Conservation (phyloP, 345 rosid species). For the Iberis pinnata region DNA sequence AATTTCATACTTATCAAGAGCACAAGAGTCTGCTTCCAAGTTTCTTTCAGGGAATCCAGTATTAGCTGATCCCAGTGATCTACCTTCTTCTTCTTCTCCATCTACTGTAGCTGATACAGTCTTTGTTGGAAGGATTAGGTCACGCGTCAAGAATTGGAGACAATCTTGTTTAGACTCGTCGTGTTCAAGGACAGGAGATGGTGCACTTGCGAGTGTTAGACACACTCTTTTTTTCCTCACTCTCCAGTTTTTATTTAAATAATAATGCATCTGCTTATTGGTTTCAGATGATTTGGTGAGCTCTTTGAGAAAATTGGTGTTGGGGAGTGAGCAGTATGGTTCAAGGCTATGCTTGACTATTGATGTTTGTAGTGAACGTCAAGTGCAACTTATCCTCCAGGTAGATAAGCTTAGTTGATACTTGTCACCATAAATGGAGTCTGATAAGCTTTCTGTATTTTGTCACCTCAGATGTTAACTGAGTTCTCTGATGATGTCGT, state of each 20-base stretch:
- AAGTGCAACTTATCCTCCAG: slow-evolving; percentile 61
- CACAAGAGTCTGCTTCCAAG: slow-evolving; percentile 65
- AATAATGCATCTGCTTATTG: slow-evolving; percentile 5
- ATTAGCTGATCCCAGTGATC: slow-evolving; percentile 23
- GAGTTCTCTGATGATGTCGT: slow-evolving; percentile 59
- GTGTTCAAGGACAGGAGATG: slow-evolving; percentile 35
- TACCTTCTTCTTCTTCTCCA: slow-evolving; percentile 45
- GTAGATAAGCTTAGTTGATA: slow-evolving; percentile 31
- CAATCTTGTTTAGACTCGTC: slow-evolving; percentile 39
- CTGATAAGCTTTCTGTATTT: not conserved
- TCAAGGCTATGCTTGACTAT: slow-evolving; percentile 70
- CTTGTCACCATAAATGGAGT: not conserved
- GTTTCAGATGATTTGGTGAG: slow-evolving; percentile 47
- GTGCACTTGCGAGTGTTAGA: slow-evolving; percentile 38
- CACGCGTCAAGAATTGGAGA: slow-evolving; percentile 69
- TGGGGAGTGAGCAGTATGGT: slow-evolving; percentile 47
- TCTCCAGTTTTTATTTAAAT: not conserved
- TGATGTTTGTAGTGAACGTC: slow-evolving; percentile 83
- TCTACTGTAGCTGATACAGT: slow-evolving; percentile 61
- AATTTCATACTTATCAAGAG: slow-evolving; percentile 77
- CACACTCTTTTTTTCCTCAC: not conserved
- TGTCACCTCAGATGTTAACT: slow-evolving; percentile 48
- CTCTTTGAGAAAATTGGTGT: slow-evolving; percentile 51
- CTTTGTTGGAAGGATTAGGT: slow-evolving; percentile 55
- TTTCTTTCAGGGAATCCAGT: slow-evolving; percentile 48